Conservation (phyloP, 495 filamentous ascomycete genomes). For the Hypoxylon fuscum region DNA sequence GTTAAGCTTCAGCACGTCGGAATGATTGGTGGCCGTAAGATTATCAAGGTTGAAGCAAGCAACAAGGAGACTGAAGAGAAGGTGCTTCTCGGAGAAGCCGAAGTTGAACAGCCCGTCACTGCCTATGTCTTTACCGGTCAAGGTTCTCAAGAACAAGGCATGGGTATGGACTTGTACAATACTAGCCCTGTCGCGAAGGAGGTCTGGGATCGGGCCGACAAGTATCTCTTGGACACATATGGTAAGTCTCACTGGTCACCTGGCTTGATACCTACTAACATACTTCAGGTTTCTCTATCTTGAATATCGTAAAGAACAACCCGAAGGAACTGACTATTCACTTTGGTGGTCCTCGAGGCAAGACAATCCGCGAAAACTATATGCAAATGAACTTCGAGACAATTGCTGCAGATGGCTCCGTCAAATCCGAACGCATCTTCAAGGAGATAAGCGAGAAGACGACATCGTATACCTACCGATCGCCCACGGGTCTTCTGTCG, state of each 20-base stretch:
- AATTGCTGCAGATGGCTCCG: constrained; percentile 84
- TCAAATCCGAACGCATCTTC: constrained; percentile 99
- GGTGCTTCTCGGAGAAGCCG: constrained; percentile 91
- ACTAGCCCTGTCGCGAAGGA: constrained; percentile 93
- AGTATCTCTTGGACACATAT: constrained; percentile 98
- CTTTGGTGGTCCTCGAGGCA: constrained; percentile 95
- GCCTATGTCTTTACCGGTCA: constrained; percentile 98
- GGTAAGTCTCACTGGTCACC: constrained; percentile 63
- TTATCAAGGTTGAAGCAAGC: constrained; percentile 95
- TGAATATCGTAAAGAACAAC: constrained; percentile 99
- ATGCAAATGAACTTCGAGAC: constrained; percentile 99
- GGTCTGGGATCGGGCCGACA: constrained; percentile 98
- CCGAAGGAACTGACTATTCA: constrained; percentile 98
- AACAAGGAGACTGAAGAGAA: constrained; percentile 96
- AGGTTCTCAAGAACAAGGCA: constrained; percentile 97
- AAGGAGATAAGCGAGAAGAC: constrained; percentile 94
- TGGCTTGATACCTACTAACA: constrained; percentile 49
- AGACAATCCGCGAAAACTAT: constrained; percentile 97
- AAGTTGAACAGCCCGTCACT: constrained; percentile 97
- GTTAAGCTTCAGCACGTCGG: constrained; percentile 95
- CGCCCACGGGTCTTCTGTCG: constrained; percentile 92
- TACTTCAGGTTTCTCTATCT: constrained; percentile 84
- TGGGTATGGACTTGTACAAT: constrained; percentile 99
- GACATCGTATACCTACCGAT: constrained; percentile 94
- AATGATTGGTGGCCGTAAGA: constrained; percentile 98